Conservation (phyloP, 179 eudicot species). For the Pouteria campechiana region DNA sequence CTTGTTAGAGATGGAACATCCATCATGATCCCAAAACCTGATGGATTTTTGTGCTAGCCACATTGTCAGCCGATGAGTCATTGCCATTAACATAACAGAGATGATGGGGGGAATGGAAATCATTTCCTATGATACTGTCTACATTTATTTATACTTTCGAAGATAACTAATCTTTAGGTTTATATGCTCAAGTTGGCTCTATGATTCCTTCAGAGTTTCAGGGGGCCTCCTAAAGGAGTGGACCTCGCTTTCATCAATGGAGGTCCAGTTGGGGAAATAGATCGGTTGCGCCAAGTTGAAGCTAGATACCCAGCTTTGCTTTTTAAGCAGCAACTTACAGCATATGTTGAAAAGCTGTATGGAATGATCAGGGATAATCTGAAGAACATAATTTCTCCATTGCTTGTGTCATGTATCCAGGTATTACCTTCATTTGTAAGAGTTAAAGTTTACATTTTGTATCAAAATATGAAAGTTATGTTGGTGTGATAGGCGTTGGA, state of each 20-base stretch:
- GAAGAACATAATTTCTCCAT: conserved; percentile 88
- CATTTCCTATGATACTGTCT: too few relatives aligned
- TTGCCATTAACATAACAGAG: too few relatives aligned
- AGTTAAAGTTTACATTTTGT: neutral
- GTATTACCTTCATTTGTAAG: conserved; percentile 14
- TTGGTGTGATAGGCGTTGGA: neutral
- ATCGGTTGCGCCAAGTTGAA: conserved; percentile 79
- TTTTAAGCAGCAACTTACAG: conserved; percentile 95
- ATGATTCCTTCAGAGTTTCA: conserved; percentile 51
- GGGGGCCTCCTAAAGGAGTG: conserved; percentile 75
- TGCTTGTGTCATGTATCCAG: conserved; percentile 95
- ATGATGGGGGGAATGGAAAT: too few relatives aligned
- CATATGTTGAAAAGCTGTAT: conserved; percentile 90
- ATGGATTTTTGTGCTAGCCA: too few relatives aligned
- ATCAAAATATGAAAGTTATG: neutral
- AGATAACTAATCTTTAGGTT: neutral
- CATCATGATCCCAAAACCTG: too few relatives aligned
- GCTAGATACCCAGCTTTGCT: conserved; percentile 97
- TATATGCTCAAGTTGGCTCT: neutral
- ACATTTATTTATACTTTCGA: neutral
- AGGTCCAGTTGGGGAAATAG: conserved; percentile 47
- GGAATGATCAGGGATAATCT: conserved; percentile 91
- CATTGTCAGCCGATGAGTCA: too few relatives aligned
- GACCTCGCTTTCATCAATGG: conserved; percentile 51
- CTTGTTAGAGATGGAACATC: too few relatives aligned